These are phyloP conservation scores for Scytalidium lignicola DNA, from an alignment of 2,329 filamentous ascomycete species.

Conservation along the genomic window DNA sequence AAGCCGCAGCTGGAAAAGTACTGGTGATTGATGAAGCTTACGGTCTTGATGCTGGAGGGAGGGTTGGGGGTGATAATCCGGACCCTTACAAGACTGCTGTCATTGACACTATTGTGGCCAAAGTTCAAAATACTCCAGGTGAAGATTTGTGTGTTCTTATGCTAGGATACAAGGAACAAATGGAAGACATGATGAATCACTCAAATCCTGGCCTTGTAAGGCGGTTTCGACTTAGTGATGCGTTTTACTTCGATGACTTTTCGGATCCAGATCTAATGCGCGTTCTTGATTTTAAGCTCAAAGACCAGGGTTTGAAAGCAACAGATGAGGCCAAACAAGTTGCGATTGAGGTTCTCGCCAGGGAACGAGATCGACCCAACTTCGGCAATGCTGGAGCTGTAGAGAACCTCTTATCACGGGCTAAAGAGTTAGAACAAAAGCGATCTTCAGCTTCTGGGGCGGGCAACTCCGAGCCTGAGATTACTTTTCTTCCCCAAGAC, in stretches of 20 bases:
- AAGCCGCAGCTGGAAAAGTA: conserved; percentile 57
- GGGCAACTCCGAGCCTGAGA: too few species aligned
- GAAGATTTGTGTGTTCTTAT: conserved; percentile 67
- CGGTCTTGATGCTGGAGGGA: conserved; percentile 44
- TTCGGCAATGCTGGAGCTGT: conserved; percentile 70
- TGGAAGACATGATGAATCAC: conserved; percentile 67
- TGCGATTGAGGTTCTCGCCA: conserved; percentile 51
- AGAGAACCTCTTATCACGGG: conserved; percentile 56
- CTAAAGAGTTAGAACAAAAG: conserved; percentile 32
- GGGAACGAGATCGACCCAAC: conserved; percentile 55
- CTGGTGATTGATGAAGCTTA: conserved; percentile 44
- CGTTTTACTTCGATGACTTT: conserved; percentile 65
- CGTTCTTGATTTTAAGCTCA: conserved; percentile 62
- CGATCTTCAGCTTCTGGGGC: conserved; percentile 9
- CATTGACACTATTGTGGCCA: conserved; percentile 69
- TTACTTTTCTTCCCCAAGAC: conserved; percentile 31
- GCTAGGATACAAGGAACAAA: conserved; percentile 62
- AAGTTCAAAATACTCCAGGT: conserved; percentile 61
- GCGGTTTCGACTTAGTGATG: conserved; percentile 56
- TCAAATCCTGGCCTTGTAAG: conserved; percentile 63
- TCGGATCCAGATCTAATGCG: conserved; percentile 45
- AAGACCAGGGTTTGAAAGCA: conserved; percentile 45
- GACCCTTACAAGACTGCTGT: conserved; percentile 44
- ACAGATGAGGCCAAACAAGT: conserved; percentile 47
- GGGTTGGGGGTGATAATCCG: conserved; percentile 24